These are phyloP conservation scores for Ehretia macrophylla DNA, from an alignment of 257 asterid genomes.

Conservation along the genomic window DNA sequence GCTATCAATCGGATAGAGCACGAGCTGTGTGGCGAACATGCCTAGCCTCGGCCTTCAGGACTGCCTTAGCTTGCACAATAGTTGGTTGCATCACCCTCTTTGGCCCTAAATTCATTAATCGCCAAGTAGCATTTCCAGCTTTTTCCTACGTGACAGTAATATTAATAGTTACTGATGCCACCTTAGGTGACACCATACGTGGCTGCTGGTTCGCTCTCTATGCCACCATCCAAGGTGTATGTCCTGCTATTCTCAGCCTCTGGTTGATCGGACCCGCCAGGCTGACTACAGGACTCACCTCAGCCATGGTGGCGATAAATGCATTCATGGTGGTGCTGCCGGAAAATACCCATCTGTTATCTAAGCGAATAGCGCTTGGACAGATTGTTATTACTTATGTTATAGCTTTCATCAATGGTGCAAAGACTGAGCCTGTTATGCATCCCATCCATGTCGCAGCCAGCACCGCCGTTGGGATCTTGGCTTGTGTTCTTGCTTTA, in stretches of 20 bases:
- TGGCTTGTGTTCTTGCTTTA: constrained; percentile 62
- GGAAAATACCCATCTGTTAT: constrained; percentile 48
- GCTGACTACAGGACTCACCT: constrained; percentile 42
- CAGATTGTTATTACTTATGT: constrained; percentile 72
- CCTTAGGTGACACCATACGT: constrained; percentile 62
- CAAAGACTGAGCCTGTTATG: constrained; percentile 42
- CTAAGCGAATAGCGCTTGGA: constrained; percentile 76
- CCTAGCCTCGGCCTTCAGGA: constrained; percentile 65
- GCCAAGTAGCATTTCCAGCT: constrained; percentile 55
- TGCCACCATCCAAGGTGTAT: constrained; percentile 48
- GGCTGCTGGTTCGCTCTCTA: constrained; percentile 67
- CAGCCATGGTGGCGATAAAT: constrained; percentile 44
- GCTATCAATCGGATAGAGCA: constrained; percentile 19
- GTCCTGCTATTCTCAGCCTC: constrained; percentile 53
- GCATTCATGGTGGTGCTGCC: constrained; percentile 66
- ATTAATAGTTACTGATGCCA: constrained; percentile 56
- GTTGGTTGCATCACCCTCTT: constrained; percentile 63
- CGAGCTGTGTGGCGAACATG: constrained; percentile 50
- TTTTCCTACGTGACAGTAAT: constrained; percentile 74
- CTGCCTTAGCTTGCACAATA: constrained; percentile 75
- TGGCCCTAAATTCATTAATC: constrained; percentile 44
- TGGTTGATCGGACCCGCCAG: constrained; percentile 59
- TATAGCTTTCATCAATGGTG: constrained; percentile 52
- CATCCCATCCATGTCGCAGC: constrained; percentile 71
- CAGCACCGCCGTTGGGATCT: constrained; percentile 73